Base-by-base conservation (phyloP, 331 rosid species). In the Acacia pycnantha region DNA sequence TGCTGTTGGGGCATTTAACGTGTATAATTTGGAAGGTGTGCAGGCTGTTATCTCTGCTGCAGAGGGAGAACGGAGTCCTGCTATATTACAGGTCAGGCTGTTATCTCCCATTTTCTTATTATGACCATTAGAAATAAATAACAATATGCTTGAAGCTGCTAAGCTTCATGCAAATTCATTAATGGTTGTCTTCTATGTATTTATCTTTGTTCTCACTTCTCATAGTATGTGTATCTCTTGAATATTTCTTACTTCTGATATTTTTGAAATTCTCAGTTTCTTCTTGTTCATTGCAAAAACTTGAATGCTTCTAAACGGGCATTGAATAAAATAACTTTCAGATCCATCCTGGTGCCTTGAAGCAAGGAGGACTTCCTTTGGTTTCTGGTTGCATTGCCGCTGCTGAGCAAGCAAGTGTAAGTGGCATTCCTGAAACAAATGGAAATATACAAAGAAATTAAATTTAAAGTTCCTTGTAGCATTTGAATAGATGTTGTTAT, bases 1-100 rank as follows among this genome's bases (percentile, higher is more conserved):
- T 86, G 98, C 98, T 77, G 90, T 95, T 76, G 98, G 98, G 87
- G 98, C 98, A n/a, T 95, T 95, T 86, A 95, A 93, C 35, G 93
- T 95, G 51, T 95, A 95, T 80, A 95, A 95, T 90, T 85, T 95
- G 90, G 98, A 95, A 93, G 98, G 98, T 86, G 96, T 85, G 68
- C 91, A 90, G 84, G 98, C 98, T 51, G 96, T 95, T 83, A 90
- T 93, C 76, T 87, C 97, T 78, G 98, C 98, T 37, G 98, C 98
- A 44, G 98, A 93, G 82, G 94, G 92, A 90, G 87, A 88, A 87
- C 89, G 77, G 40, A 95, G 98, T 85, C 98, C 98, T 74, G 98
- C 98, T 51, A 95, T 95, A 84, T 86, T 95, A 84, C 98, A 95
- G 98, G 98, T 95, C 70, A 67, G 86, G 41, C 41, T 0, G 41